Conservation (phyloP, 1,139 yeast species). For the Yarrowia galli region DNA sequence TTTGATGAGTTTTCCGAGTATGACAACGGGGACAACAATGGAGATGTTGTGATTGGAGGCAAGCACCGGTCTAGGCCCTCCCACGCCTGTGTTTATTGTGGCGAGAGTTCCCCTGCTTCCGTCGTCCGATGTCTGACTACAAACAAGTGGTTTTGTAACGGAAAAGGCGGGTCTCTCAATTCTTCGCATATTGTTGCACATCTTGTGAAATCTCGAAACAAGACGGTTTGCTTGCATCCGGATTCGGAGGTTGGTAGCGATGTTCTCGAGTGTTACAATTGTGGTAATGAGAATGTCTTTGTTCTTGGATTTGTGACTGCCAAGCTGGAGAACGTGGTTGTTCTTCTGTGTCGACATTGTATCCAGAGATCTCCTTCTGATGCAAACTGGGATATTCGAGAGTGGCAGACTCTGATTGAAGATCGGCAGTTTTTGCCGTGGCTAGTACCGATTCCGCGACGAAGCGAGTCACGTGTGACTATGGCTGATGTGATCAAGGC, state of each 20-base stretch:
- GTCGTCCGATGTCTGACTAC: conserved; percentile 82
- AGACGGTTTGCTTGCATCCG: conserved; percentile 74
- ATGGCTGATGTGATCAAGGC: conserved; percentile 73
- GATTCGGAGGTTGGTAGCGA: conserved; percentile 88
- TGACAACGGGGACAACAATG: neutral
- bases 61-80: neutral
- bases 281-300: conserved; percentile 84
- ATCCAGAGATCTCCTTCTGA: conserved; percentile 73
- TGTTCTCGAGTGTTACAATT: conserved; percentile 85
- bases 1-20: conserved; percentile 17
- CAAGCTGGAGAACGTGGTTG: conserved; percentile 85
- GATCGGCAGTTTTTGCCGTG: conserved; percentile 80
- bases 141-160: conserved; percentile 90
- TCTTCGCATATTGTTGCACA: conserved; percentile 90
- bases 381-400: conserved; percentile 76
- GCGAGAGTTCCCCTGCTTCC: conserved; percentile 67
- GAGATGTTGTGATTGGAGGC: neutral
- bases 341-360: conserved; percentile 85
- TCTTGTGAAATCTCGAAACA: conserved; percentile 80
- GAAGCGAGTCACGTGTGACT: conserved; percentile 46
- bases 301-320: conserved; percentile 89
- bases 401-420: conserved; percentile 89
- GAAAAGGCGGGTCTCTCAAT: conserved; percentile 60
- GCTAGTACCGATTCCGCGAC: conserved; percentile 59
- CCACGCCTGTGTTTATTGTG: conserved; percentile 62